Percentiles rank a stretch among this genome's conserved stretches.
Conservation (phyloP, 1,139 yeast species). For the Pichia sp. region DNA sequence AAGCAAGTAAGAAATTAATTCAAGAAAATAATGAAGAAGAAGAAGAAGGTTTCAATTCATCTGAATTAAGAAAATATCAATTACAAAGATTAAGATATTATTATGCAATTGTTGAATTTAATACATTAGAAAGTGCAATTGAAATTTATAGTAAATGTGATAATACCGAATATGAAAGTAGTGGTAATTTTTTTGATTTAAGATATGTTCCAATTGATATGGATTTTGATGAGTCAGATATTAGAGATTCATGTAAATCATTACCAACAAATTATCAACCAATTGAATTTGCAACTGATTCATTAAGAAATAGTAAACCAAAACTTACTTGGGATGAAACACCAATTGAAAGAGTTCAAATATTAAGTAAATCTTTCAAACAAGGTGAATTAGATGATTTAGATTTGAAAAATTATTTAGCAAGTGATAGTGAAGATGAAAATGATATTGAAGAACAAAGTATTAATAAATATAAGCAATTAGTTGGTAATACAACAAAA, state of each 20-base stretch:
- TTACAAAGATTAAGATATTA: slow-evolving; percentile 81
- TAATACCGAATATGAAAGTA: slow-evolving; percentile 92
- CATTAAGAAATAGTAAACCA: slow-evolving; percentile 88
- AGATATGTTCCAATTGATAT: slow-evolving; percentile 89
- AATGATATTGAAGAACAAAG: slow-evolving; percentile 33
- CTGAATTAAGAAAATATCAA: slow-evolving; percentile 51
- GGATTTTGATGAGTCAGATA: slow-evolving; percentile 65
- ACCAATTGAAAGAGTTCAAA: slow-evolving; percentile 78
- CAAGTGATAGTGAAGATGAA: slow-evolving; percentile 72
- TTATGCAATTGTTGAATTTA: slow-evolving; percentile 90
- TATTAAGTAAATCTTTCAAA: slow-evolving; percentile 75
- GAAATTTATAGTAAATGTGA: slow-evolving; percentile 80
- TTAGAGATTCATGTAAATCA: slow-evolving; percentile 64
- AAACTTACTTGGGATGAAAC: slow-evolving; percentile 98
- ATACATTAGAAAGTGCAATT: slow-evolving; percentile 63
- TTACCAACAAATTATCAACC: slow-evolving; percentile 81
- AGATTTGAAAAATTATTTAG: slow-evolving; percentile 94
- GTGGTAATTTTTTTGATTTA: slow-evolving; percentile 89
- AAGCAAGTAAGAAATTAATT: slow-evolving; percentile 59
- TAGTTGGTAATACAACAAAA: slow-evolving; percentile 36
- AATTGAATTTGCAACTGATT: slow-evolving; percentile 82
- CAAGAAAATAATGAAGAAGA: slow-evolving; percentile 59
- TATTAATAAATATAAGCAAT: slow-evolving; percentile 58
- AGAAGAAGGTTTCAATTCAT: slow-evolving; percentile 60
- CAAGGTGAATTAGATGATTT: slow-evolving; percentile 91